phyloP scores from a whole-genome alignment of 495 filamentous ascomycete species.

The Staphylotrichum tortipilum region DNA sequence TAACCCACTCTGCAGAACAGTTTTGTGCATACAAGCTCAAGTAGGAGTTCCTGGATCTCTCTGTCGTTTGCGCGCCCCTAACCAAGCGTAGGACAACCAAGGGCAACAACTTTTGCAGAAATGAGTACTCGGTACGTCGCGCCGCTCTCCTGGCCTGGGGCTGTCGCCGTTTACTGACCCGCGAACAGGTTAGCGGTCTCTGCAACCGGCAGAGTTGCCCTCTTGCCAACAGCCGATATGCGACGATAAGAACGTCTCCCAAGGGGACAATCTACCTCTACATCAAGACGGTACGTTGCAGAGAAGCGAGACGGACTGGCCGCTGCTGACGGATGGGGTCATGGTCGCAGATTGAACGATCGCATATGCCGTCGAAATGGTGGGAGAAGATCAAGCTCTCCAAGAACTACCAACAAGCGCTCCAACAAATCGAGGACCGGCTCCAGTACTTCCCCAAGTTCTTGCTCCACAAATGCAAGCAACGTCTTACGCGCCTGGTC shows the following conservation, averaged over 20 bases:
- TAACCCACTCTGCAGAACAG: constrained; percentile 49
- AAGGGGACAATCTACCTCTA: constrained; percentile 84
- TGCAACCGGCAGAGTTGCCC: constrained; percentile 94
- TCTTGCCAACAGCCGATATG: constrained; percentile 91
- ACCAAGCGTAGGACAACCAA: constrained; percentile 62
- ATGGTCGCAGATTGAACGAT: constrained; percentile 50
- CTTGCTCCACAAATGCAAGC: constrained; percentile 93
- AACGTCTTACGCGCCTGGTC: constrained; percentile 85
- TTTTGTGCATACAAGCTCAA: constrained; percentile 97
- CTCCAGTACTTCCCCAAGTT: constrained; percentile 97
- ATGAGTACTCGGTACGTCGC: constrained; percentile 45
- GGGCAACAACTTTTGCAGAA: constrained; percentile 92
- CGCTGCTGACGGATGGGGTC: not conserved
- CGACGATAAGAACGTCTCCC: constrained; percentile 77
- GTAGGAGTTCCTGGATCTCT: constrained; percentile 38
- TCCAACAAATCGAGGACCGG: constrained; percentile 74
- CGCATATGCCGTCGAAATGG: constrained; percentile 82
- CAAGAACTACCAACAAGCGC: constrained; percentile 78
- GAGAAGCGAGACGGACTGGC: not conserved
- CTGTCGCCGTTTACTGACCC: not conserved
- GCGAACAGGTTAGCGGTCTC: constrained; percentile 58
- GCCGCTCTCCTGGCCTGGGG: too few species aligned
- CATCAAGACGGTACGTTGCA: constrained; percentile 70
- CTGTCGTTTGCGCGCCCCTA: constrained; percentile 17
- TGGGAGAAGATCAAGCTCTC: constrained; percentile 94